These are phyloP conservation scores for Fusarium palustre DNA, from an alignment of 2,329 filamentous ascomycete genomes.

Conservation along the genomic window DNA sequence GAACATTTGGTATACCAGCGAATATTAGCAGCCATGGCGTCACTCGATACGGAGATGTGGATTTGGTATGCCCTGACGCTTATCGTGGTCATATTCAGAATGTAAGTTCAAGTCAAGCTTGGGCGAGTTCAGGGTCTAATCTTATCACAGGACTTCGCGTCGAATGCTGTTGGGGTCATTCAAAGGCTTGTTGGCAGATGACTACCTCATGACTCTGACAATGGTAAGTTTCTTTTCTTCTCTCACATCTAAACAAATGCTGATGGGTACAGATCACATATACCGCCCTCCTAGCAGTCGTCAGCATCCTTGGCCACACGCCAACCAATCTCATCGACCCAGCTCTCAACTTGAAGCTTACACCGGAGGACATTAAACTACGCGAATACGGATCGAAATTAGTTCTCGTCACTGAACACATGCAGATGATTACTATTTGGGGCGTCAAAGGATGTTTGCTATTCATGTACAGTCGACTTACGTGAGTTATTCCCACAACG, in stretches of 20 bases:
- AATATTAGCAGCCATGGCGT: constrained; percentile 32
- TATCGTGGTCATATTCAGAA: constrained; percentile 53
- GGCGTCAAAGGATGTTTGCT: constrained; percentile 64
- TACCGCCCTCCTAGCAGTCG: constrained; percentile 38
- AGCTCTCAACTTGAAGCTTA: constrained; percentile 58
- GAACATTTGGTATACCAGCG: background rate
- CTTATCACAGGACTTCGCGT: constrained; percentile 50
- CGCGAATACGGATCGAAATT: constrained; percentile 68
- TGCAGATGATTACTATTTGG: constrained; percentile 70
- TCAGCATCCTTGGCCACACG: constrained; percentile 49
- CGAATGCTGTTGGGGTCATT: constrained; percentile 57
- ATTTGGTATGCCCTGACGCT: constrained; percentile 56
- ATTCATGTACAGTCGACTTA: constrained; percentile 65
- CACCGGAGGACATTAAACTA: constrained; percentile 56
- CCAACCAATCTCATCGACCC: constrained; percentile 69
- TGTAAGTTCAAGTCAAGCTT: constrained; percentile 46
- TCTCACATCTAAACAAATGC: accelerated
- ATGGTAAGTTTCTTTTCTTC: constrained; percentile 52
- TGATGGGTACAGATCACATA: constrained; percentile 29
- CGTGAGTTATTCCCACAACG: constrained; percentile 48
- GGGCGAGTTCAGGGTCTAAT: constrained; percentile 9
- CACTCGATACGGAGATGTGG: constrained; percentile 54
- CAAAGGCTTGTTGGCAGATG: constrained; percentile 62
- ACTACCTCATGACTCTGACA: constrained; percentile 66
- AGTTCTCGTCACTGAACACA: constrained; percentile 69